Conservation (phyloP, 495 filamentous ascomycete species). For the Entonaema liquescens region DNA sequence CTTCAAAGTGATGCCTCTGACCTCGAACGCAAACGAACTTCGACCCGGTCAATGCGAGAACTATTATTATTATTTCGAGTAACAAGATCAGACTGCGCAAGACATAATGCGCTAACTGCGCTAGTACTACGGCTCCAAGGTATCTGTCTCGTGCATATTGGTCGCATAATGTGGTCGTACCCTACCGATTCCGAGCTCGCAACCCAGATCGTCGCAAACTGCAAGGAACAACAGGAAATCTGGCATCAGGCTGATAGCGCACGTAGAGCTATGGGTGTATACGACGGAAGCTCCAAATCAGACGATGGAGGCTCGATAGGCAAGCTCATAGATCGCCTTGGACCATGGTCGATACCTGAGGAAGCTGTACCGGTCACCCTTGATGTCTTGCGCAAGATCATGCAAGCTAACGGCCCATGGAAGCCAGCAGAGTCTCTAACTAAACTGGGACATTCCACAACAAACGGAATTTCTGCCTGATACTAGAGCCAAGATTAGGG, state of each 20-base stretch:
- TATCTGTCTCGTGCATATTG: constrained; percentile 38
- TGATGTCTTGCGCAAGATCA: constrained; percentile 39
- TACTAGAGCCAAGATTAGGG: constrained; percentile 7
- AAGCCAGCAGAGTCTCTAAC: constrained; percentile 37
- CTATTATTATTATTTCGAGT: constrained; percentile 34
- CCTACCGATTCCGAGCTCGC: constrained; percentile 32
- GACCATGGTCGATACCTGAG: constrained; percentile 44
- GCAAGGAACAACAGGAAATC: constrained; percentile 37
- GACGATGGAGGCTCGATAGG: constrained; percentile 41
- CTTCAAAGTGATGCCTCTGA: constrained; percentile 43
- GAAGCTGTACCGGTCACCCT: constrained; percentile 42
- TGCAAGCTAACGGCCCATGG: constrained; percentile 36
- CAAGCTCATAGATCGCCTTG: constrained; percentile 46
- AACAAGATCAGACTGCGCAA: constrained; percentile 34
- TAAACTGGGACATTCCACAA: constrained; percentile 28
- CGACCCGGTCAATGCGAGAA: constrained; percentile 30
- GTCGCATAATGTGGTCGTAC: constrained; percentile 40
- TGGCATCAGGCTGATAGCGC: constrained; percentile 38
- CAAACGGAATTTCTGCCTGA: constrained; percentile 26
- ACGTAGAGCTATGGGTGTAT: constrained; percentile 38
- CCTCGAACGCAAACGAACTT: constrained; percentile 36
- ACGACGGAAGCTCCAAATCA: constrained; percentile 33
- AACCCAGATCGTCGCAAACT: constrained; percentile 21
- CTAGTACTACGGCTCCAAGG: constrained; percentile 43
- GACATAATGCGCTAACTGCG: constrained; percentile 33